Conservation (phyloP, 148 eudicot genomes). For the Simmondsia chinensis region DNA sequence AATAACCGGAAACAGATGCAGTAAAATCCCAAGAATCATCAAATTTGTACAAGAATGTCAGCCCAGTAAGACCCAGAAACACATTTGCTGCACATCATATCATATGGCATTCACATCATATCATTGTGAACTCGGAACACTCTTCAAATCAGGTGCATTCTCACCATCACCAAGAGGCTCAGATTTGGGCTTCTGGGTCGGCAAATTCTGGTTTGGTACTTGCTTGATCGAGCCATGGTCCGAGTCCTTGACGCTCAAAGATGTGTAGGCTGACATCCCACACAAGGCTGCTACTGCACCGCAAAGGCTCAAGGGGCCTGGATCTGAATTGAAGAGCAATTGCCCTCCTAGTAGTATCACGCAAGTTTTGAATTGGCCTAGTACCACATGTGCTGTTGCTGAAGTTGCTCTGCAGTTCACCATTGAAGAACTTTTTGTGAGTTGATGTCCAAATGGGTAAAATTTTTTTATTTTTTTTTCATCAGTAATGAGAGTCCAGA, state of each 20-base stretch:
- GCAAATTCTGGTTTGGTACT: conserved; percentile 23
- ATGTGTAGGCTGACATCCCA: conserved; percentile 83
- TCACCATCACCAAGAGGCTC: conserved; percentile 29
- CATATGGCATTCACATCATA: no score
- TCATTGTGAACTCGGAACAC: conserved; percentile 25
- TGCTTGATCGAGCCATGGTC: conserved; percentile 16
- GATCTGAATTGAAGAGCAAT: conserved; percentile 61
- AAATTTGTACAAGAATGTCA: no score
- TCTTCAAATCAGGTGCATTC: conserved; percentile 24
- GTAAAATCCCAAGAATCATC: no score
- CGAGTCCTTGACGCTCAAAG: conserved; percentile 41
- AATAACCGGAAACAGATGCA: no score
- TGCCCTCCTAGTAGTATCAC: conserved; percentile 80
- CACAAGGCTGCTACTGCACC: conserved; percentile 66
- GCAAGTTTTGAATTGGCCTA: conserved; percentile 92
- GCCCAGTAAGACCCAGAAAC: no score
- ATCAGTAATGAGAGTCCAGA: no score
- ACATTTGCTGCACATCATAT: no score
- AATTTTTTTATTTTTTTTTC: no score
- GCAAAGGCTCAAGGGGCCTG: conserved; percentile 63
- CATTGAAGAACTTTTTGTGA: not conserved
- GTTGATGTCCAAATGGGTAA: not conserved
- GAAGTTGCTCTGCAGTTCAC: conserved; percentile 67
- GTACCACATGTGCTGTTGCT: conserved; percentile 77
- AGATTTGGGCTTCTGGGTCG: conserved; percentile 37